These are phyloP conservation scores for Stylonectria norvegica DNA, from an alignment of 2,329 filamentous ascomycete species.

Conservation along the genomic window DNA sequence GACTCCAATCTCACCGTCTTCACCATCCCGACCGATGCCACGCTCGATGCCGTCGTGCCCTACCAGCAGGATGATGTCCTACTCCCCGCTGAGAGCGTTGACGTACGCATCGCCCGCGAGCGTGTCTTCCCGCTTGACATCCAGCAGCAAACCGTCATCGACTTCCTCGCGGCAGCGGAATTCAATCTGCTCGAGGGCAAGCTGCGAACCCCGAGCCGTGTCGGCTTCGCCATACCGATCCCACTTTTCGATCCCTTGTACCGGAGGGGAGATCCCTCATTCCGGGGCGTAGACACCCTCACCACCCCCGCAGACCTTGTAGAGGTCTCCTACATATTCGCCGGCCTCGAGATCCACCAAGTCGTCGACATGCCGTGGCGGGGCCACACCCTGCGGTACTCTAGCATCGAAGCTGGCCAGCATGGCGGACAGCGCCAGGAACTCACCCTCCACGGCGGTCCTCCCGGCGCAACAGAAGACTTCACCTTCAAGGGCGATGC, in stretches of 20 bases:
- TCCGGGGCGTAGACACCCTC: slow-evolving; percentile 17
- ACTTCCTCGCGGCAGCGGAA: slow-evolving; percentile 44
- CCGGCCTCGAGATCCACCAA: slow-evolving; percentile 52
- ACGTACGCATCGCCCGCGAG: slow-evolving; percentile 43
- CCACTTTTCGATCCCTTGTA: slow-evolving; percentile 4
- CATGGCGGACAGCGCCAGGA: slow-evolving; percentile 51
- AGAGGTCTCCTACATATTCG: slow-evolving; percentile 42
- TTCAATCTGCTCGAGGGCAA: slow-evolving; percentile 44
- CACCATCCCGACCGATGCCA: slow-evolving; percentile 27
- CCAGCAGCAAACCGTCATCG: slow-evolving; percentile 34
- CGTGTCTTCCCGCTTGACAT: slow-evolving; percentile 38
- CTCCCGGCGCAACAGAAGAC: neutral
- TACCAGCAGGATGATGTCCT: slow-evolving; percentile 41
- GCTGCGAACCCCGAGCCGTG: slow-evolving; percentile 37
- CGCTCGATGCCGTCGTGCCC: slow-evolving; percentile 30
- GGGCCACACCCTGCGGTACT: slow-evolving; percentile 48
- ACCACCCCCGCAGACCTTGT: slow-evolving; percentile 49
- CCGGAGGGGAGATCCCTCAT: neutral
- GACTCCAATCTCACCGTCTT: slow-evolving; percentile 28
- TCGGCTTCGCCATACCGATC: slow-evolving; percentile 13
- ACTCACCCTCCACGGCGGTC: slow-evolving; percentile 38
- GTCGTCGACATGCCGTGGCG: slow-evolving; percentile 40
- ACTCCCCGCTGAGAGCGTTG: slow-evolving; percentile 45
- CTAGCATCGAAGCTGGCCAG: slow-evolving; percentile 48
- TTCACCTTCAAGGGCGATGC: slow-evolving; percentile 4